Evolutionary conservation across 139 green algal species (phyloP), one percentile per base, ranked within the genome.

Genomic region (Desmodesmus armatus): DNA sequence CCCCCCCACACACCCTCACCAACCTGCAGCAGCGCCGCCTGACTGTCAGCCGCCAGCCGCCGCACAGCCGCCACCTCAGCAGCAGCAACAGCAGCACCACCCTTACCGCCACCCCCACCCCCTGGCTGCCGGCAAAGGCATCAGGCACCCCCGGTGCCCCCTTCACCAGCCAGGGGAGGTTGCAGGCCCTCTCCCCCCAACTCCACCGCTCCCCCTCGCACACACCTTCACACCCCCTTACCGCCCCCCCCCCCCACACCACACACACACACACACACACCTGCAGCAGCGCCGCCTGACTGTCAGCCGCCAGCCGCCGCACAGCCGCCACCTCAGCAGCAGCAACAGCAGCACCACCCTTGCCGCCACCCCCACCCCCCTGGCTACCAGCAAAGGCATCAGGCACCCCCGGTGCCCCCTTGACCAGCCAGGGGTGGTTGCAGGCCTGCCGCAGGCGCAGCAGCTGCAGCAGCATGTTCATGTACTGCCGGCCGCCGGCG

Each of bases 371-470:
- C n/a, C n/a, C n/a, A n/a, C n/a, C n/a, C n/a, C n/a, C n/a, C n/a
- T n/a, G n/a, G n/a, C 27, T 35, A 27, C 40, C n/a, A 21, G 78
- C n/a, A n/a, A n/a, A n/a, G n/a, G n/a, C n/a, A n/a, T n/a, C n/a
- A n/a, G 23, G 35, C 47, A 37, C 62, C 27, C 31, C 65, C 60
- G 29, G 40, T 2, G 39, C 72, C 3, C 87, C 87, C 0, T 72
- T 51, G 19, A 98, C 91, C 27, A 98, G 90, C 89, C 85, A 91
- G 3, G 94, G 93, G 91, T 98, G 96, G 88, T 97, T 96, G 93
- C 95, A 99, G 0, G 95, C 96, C 91, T 99, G 96, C 0, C 96
- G 90, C 87, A 99, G 88, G 47, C 91, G 90, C 83, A 99, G 91
- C 85, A 99, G 90, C 84, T 92, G 77, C 63, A 89, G 89, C 65